phyloP scores from a whole-genome alignment of 2,329 filamentous ascomycete species.

The Teratosphaeria pseudoeucalypti region DNA sequence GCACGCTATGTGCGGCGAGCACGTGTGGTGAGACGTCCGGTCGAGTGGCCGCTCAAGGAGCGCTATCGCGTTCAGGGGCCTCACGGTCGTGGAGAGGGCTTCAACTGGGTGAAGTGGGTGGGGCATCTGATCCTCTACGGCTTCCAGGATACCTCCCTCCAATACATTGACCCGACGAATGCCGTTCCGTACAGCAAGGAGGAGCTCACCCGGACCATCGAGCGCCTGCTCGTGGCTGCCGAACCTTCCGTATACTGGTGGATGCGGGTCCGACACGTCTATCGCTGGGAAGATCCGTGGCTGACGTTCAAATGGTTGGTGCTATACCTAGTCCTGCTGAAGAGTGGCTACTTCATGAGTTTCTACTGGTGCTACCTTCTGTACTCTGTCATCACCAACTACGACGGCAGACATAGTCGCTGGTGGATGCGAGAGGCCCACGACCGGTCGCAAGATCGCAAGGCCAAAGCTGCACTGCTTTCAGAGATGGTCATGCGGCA shows the following conservation, averaged over 20 bases:
- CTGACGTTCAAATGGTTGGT: slow-evolving; percentile 2
- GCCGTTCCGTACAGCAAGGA: slow-evolving; percentile 1
- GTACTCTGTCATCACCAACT: slow-evolving; percentile 4
- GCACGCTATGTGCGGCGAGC: slow-evolving; percentile 2
- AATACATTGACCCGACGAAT: slow-evolving; percentile 4
- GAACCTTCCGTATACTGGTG: slow-evolving; percentile 3
- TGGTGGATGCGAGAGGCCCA: slow-evolving; percentile 4
- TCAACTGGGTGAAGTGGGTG: slow-evolving; percentile 2
- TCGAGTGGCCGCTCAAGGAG: background rate
- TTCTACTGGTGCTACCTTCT: slow-evolving; percentile 3
- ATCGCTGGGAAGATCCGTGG: slow-evolving; percentile 4
- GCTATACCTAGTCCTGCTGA: slow-evolving; percentile 1
- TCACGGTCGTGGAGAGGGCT: background rate
- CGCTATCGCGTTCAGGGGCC: background rate
- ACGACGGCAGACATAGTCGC: slow-evolving; percentile 2
- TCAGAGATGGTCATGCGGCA: slow-evolving; percentile 4
- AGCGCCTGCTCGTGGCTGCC: slow-evolving; percentile 1
- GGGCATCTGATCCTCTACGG: slow-evolving; percentile 3
- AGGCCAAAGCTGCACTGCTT: slow-evolving; percentile 1
- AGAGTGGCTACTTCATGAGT: slow-evolving; percentile 2
- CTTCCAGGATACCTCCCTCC: background rate
- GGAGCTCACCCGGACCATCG: slow-evolving; percentile 1
- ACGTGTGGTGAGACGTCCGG: background rate
- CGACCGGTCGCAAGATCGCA: background rate
- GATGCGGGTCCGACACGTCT: slow-evolving; percentile 3